phyloP scores from a whole-genome alignment of 2,329 filamentous ascomycete species.

The Sarocladium oryzae region DNA sequence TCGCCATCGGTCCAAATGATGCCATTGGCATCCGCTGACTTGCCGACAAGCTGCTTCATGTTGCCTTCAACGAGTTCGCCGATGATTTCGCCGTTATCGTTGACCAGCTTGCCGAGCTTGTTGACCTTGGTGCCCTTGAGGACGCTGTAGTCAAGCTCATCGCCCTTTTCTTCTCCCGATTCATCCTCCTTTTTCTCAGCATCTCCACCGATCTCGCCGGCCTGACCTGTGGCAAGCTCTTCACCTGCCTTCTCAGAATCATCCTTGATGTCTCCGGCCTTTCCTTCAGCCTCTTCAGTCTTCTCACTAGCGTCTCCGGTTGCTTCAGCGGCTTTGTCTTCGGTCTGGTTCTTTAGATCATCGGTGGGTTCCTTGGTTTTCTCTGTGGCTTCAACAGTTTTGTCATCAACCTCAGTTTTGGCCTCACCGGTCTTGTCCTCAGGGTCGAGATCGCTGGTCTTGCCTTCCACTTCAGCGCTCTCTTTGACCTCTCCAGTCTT shows the following conservation, averaged over 20 bases:
- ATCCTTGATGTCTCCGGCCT: conserved; percentile 13
- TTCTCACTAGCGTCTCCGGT: conserved; percentile 11
- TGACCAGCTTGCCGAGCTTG: conserved; percentile 52
- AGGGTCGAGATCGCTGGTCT: background rate
- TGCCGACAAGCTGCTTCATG: conserved; percentile 55
- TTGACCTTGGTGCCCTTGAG: conserved; percentile 51
- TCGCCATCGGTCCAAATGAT: conserved; percentile 66
- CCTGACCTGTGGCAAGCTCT: conserved; percentile 10
- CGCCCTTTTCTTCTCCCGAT: conserved; percentile 13
- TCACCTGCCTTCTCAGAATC: conserved; percentile 5
- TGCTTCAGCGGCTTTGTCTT: conserved; percentile 13
- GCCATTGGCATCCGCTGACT: conserved; percentile 58
- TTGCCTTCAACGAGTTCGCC: conserved; percentile 60
- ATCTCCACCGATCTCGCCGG: conserved; percentile 5
- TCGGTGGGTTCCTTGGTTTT: background rate
- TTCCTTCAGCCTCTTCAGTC: conserved; percentile 12
- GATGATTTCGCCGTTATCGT: conserved; percentile 45
- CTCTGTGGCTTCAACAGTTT: conserved; percentile 9
- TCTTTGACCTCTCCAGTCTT: conserved; percentile 15
- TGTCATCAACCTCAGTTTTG: conserved; percentile 5
- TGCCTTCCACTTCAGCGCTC: conserved; percentile 2
- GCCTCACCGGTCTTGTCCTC: conserved; percentile 12
- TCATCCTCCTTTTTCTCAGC: conserved; percentile 15
- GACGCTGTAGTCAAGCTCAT: conserved; percentile 36
- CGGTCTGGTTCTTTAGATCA: background rate